Evolutionary conservation across 805 yeast species (phyloP).

Genomic region (Jamesozyma lodderae): DNA sequence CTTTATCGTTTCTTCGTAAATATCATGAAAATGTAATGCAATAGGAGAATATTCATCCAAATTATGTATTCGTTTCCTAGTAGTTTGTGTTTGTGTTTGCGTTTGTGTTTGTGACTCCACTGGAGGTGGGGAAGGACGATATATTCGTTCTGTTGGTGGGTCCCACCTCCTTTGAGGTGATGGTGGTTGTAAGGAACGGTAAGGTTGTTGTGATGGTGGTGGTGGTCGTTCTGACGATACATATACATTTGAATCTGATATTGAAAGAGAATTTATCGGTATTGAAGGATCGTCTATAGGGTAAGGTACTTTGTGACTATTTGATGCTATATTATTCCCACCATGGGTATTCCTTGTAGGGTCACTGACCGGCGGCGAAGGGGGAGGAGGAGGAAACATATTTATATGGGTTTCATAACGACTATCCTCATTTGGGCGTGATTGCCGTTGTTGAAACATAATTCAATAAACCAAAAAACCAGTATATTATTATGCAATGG

Average conservation of each 20-base stretch:
- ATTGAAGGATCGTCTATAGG: neutral
- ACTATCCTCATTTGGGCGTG: neutral
- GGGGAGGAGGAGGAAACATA: constrained; percentile 15
- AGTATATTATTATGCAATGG: too few relatives aligned
- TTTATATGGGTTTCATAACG: constrained; percentile 18
- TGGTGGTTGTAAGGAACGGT: neutral
- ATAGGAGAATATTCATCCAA: constrained; percentile 8
- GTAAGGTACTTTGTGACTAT: neutral
- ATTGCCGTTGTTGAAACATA: too few relatives aligned
- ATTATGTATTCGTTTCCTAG: neutral
- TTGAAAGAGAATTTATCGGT: neutral
- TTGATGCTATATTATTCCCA: neutral
- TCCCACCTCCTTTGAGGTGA: too few relatives aligned
- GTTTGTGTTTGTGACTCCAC: neutral
- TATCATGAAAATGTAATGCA: constrained; percentile 17
- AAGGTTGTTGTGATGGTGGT: constrained; percentile 3
- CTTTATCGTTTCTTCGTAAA: constrained; percentile 18
- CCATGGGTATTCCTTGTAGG: neutral
- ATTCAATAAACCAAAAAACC: too few relatives aligned
- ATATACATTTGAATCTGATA: neutral
- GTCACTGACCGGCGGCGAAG: neutral
- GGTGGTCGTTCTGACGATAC: neutral
- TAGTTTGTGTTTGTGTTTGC: neutral
- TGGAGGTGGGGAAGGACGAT: too few relatives aligned
- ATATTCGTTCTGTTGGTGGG: too few relatives aligned